Conservation (phyloP, 2,329 filamentous ascomycete genomes). For the Juglanconis sp. region DNA sequence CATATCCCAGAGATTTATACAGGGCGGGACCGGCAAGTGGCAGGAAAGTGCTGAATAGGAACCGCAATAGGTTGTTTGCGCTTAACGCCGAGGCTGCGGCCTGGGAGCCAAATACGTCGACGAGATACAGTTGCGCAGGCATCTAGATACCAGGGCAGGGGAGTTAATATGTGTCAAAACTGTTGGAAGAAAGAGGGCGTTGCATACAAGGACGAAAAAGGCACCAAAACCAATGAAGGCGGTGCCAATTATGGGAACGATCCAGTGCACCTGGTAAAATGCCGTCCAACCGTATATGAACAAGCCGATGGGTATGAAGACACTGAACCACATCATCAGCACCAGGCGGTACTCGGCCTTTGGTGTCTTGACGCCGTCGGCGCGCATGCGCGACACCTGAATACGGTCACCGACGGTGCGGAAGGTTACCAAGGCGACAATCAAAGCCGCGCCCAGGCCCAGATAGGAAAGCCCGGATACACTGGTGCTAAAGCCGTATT, state of each 20-base stretch:
- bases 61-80: constrained; percentile 43
- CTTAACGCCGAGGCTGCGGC: constrained; percentile 34
- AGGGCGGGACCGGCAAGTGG: constrained; percentile 48
- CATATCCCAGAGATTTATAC: constrained; percentile 1
- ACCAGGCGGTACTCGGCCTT: constrained; percentile 41
- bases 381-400: background rate
- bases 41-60: constrained; percentile 54
- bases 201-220: constrained; percentile 34
- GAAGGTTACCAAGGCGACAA: background rate
- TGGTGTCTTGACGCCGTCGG: background rate
- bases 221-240: constrained; percentile 28
- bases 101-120: constrained; percentile 43
- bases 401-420: background rate
- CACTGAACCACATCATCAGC: constrained; percentile 38
- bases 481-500: constrained; percentile 30
- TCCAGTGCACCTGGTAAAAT: constrained; percentile 42
- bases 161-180: constrained; percentile 25
- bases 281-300: constrained; percentile 49
- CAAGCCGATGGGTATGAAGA: constrained; percentile 40
- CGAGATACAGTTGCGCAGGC: constrained; percentile 43
- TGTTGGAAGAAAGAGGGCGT: background rate
- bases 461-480: constrained; percentile 42
- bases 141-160: constrained; percentile 32
- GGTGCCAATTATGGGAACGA: constrained; percentile 45
- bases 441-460: constrained; percentile 40